A percentile compares a stretch with the other conserved stretches of the same genome.
These are phyloP conservation scores for Gilbertella persicaria DNA, from an alignment of 371 early-diverging fungal genomes.

Conservation along the genomic window DNA sequence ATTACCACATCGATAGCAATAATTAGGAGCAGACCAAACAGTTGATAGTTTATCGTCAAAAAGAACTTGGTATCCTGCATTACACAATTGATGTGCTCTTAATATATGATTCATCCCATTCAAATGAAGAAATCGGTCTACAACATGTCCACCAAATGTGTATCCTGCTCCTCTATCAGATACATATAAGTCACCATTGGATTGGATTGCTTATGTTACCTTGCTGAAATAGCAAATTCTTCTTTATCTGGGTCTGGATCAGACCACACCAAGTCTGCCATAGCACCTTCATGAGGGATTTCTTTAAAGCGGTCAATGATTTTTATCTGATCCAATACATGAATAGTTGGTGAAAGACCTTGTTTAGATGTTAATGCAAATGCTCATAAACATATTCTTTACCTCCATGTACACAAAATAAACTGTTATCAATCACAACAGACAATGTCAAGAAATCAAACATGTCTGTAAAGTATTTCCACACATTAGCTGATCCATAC, in stretches of 20 bases:
- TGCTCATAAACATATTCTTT: constrained; percentile 4
- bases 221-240: constrained; percentile 85
- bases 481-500: constrained; percentile 84
- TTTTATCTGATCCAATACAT: constrained; percentile 91
- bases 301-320: constrained; percentile 91
- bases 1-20: constrained; percentile 97
- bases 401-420: constrained; percentile 98
- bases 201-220: constrained; percentile 35
- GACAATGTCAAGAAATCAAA: constrained; percentile 93
- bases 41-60: constrained; percentile 87
- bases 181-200: background rate
- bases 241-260: constrained; percentile 88
- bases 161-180: constrained; percentile 87
- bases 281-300: constrained; percentile 97
- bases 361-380: no score
- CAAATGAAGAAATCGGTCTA: constrained; percentile 79
- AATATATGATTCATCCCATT: constrained; percentile 89
- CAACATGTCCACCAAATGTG: constrained; percentile 87
- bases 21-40: constrained; percentile 90
- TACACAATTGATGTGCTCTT: constrained; percentile 96
- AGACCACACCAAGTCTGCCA: constrained; percentile 99
- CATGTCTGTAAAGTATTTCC: constrained; percentile 94
- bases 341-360: constrained; percentile 90
- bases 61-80: constrained; percentile 93
- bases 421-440: constrained; percentile 89